phyloP scores from a whole-genome alignment of 805 yeast genomes.

The Candida methanosorbosa region DNA sequence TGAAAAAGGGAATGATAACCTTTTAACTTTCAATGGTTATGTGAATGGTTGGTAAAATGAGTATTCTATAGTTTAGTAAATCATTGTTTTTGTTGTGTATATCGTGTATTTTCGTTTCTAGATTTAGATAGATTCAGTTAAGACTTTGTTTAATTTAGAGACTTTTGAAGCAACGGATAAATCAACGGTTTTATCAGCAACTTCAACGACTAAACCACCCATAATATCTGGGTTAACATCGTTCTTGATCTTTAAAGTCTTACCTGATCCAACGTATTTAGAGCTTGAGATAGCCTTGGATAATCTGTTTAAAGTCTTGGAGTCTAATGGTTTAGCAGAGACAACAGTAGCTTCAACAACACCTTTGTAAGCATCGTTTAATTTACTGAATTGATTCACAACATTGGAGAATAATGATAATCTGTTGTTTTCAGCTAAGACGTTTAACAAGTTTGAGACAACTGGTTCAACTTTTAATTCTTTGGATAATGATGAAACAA shows the following conservation, averaged over 20 bases:
- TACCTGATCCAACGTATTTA: conserved; percentile 72
- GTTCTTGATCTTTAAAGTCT: conserved; percentile 79
- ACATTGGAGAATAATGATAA: conserved; percentile 59
- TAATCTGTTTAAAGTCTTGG: conserved; percentile 68
- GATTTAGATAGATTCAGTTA: conserved; percentile 79
- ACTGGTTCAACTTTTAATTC: conserved; percentile 52
- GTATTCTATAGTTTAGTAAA: too few species aligned
- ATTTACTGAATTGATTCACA: conserved; percentile 60
- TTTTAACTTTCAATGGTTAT: too few species aligned
- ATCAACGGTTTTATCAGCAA: conserved; percentile 96
- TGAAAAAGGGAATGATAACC: too few species aligned
- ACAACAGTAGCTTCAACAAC: conserved; percentile 89
- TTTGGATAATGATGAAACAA: conserved; percentile 50
- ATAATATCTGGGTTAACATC: conserved; percentile 80
- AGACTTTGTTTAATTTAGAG: conserved; percentile 79
- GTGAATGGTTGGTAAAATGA: too few species aligned
- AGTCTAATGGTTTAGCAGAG: conserved; percentile 77
- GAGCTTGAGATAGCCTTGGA: conserved; percentile 73
- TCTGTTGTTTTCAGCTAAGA: conserved; percentile 93
- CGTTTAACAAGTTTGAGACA: conserved; percentile 70
- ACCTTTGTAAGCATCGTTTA: conserved; percentile 86
- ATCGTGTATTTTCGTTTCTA: too few species aligned
- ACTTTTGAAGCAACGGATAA: conserved; percentile 79
- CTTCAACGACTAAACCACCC: conserved; percentile 94
- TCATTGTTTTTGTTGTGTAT: too few species aligned